Percentiles rank a stretch among this genome's conserved stretches.
These are phyloP conservation scores for Plasmodium gonderi DNA, from an alignment of 169 alveolate genomes.

Conservation along the genomic window DNA sequence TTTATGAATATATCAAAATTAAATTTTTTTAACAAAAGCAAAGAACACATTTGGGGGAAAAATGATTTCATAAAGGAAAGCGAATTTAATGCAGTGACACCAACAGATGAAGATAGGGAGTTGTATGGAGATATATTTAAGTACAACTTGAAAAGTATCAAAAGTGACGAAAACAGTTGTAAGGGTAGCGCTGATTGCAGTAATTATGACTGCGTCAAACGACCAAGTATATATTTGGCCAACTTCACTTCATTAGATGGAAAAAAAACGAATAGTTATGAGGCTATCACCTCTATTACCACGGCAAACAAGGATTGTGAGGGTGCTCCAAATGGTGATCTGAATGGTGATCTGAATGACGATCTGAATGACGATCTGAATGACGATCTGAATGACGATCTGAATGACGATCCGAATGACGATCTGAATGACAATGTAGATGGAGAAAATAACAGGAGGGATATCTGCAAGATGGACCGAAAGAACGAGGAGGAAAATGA, in stretches of 20 bases:
- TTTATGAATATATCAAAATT: constrained; percentile 29
- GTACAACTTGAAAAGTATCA: background rate
- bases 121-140: background rate
- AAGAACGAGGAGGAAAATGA: background rate
- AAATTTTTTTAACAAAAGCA: constrained; percentile 13
- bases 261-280: background rate
- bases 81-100: background rate
- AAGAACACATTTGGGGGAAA: constrained; percentile 16
- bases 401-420: background rate
- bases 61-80: background rate
- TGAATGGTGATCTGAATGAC: background rate
- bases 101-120: background rate
- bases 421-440: background rate
- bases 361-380: background rate
- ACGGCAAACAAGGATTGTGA: background rate
- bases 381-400: background rate
- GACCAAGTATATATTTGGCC: background rate
- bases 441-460: no score
- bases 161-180: background rate
- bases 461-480: background rate
- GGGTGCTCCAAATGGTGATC: background rate
- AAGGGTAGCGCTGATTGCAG: background rate
- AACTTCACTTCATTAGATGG: background rate
- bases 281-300: background rate
- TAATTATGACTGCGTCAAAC: background rate